A percentile compares a stretch with the other conserved stretches of the same genome.
These are phyloP conservation scores for Camellia japonica DNA, from an alignment of 148 eudicot genomes.

Conservation along the genomic window DNA sequence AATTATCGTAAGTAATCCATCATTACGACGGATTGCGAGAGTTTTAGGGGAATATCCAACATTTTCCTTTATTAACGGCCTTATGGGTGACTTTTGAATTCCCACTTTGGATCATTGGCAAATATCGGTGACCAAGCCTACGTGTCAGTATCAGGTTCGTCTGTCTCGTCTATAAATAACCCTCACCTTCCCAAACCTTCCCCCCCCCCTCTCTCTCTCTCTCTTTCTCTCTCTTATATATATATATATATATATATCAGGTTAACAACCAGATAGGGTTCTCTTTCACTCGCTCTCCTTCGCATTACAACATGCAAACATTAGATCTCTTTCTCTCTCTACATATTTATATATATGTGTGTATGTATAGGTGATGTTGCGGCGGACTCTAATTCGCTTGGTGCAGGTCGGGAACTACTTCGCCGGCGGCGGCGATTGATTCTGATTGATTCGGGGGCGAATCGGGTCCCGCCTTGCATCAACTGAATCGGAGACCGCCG, in stretches of 20 bases:
- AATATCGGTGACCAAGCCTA: background rate
- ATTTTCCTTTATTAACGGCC: too few species aligned
- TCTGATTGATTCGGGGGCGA: background rate
- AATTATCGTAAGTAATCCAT: too few species aligned
- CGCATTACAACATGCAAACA: too few species aligned
- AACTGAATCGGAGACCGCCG: conserved; percentile 66
- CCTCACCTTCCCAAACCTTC: background rate
- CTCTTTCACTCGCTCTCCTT: too few species aligned
- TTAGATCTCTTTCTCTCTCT: background rate
- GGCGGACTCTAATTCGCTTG: conserved; percentile 92
- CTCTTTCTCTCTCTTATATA: background rate
- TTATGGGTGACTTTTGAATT: too few species aligned
- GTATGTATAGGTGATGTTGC: conserved; percentile 27
- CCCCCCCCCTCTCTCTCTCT: background rate
- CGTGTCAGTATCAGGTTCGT: conserved; percentile 30
- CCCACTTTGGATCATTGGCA: too few species aligned
- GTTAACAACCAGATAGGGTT: too few species aligned
- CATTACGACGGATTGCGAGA: too few species aligned
- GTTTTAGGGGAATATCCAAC: too few species aligned
- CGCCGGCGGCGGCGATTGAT: conserved; percentile 22
- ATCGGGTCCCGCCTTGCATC: conserved; percentile 72
- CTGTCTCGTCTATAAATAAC: conserved; percentile 22
- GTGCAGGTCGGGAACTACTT: conserved; percentile 98
- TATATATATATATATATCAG: too few species aligned
- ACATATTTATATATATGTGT: background rate